A percentile compares a stretch with the other conserved stretches of the same genome.
These are phyloP conservation scores for Phytopythium mirpurense DNA, from an alignment of 352 stramenopile species.

Conservation along the genomic window DNA sequence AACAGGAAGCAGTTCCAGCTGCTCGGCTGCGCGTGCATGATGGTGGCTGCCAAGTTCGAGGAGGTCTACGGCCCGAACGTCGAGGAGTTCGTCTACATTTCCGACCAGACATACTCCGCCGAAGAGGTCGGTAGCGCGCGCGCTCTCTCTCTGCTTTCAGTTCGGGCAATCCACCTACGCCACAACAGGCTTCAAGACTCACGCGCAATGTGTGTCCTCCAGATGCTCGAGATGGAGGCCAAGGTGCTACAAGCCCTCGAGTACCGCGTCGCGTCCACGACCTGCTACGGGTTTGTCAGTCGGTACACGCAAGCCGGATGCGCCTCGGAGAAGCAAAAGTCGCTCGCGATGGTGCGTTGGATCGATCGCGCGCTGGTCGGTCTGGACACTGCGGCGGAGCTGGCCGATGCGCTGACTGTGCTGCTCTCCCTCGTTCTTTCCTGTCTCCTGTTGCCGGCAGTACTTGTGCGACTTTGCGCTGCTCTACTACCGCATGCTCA, in stretches of 20 bases:
- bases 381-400: no score
- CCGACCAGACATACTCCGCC: conserved; percentile 92
- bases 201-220: background rate
- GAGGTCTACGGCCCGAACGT: conserved; percentile 94
- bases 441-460: conserved; percentile 14
- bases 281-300: conserved; percentile 66
- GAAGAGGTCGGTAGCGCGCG: conserved; percentile 44
- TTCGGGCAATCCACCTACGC: no score
- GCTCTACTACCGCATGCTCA: conserved; percentile 68
- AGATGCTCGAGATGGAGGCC: conserved; percentile 83
- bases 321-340: conserved; percentile 44
- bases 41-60: conserved; percentile 97
- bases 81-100: conserved; percentile 97
- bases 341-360: conserved; percentile 50
- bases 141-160: no score
- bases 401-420: conserved; percentile 2
- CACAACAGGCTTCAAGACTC: no score
- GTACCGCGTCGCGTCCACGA: conserved; percentile 73
- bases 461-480: conserved; percentile 73
- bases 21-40: conserved; percentile 93
- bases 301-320: conserved; percentile 59
- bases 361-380: no score
- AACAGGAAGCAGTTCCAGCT: conserved; percentile 93
- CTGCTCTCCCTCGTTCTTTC: background rate
- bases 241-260: conserved; percentile 72